Evolutionary conservation across 805 yeast species (phyloP).

Genomic region (Zygoascus biomembranicola): DNA sequence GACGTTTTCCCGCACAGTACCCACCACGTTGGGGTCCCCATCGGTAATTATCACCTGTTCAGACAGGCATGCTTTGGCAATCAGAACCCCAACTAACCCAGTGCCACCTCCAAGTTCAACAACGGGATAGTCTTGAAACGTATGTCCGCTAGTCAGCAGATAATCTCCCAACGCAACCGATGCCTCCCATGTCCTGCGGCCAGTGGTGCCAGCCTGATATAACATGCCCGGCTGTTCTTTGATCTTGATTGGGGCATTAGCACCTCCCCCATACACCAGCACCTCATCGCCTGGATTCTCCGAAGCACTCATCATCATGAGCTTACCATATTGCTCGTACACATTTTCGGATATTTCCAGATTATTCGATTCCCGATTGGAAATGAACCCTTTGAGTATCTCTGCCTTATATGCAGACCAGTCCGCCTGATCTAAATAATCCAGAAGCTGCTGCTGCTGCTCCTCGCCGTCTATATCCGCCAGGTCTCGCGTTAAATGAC

Average conservation of each 20-base stretch:
- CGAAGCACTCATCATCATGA: background rate
- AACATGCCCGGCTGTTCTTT: slow-evolving; percentile 7
- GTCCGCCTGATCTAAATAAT: slow-evolving; percentile 16
- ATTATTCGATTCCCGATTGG: background rate
- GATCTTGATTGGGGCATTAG: background rate
- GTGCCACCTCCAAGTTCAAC: slow-evolving; percentile 88
- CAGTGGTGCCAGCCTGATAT: slow-evolving; percentile 63
- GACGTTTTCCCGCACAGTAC: slow-evolving; percentile 38
- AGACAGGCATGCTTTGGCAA: slow-evolving; percentile 16
- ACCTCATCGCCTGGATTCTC: no score
- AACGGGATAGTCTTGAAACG: slow-evolving; percentile 18
- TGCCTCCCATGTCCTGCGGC: slow-evolving; percentile 91
- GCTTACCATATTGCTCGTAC: background rate
- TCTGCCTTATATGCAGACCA: slow-evolving; percentile 3
- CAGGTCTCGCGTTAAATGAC: background rate
- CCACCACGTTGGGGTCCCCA: slow-evolving; percentile 53
- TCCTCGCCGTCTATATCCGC: background rate
- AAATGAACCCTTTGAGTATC: background rate
- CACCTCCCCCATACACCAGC: background rate
- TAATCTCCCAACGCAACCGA: slow-evolving; percentile 57
- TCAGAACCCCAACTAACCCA: slow-evolving; percentile 58
- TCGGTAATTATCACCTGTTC: slow-evolving; percentile 47
- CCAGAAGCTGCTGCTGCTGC: background rate
- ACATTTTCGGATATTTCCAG: background rate
- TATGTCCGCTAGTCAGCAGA: background rate